These are phyloP conservation scores for Exophiala oligosperma DNA, from an alignment of 2,329 filamentous ascomycete species.

Conservation along the genomic window DNA sequence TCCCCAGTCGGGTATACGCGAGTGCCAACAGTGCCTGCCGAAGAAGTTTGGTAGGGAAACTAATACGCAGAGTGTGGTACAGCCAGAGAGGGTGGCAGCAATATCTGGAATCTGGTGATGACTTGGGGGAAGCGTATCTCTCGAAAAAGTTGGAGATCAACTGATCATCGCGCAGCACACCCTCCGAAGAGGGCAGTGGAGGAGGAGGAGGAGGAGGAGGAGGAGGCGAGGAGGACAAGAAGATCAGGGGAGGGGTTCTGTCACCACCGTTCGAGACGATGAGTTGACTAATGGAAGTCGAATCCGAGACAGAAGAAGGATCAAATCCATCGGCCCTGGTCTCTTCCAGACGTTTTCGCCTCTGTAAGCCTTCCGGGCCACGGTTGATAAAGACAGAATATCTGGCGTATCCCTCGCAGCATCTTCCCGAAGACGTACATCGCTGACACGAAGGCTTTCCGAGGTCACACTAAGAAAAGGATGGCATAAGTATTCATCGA, in stretches of 20 bases:
- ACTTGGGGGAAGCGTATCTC: not conserved
- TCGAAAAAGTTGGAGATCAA: slow-evolving; percentile 13
- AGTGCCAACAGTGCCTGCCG: slow-evolving; percentile 9
- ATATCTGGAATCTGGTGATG: not conserved
- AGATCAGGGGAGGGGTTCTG: not conserved
- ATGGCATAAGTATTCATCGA: not conserved
- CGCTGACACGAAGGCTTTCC: slow-evolving; percentile 6
- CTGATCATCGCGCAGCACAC: slow-evolving; percentile 6
- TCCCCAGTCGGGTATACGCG: slow-evolving; percentile 6
- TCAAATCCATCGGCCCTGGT: not conserved
- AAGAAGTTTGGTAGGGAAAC: not conserved
- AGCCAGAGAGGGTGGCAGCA: not conserved
- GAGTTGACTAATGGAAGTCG: no score
- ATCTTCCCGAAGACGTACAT: slow-evolving; percentile 1
- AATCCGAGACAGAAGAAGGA: not conserved
- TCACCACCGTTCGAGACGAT: not conserved
- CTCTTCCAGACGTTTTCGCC: slow-evolving; percentile 11
- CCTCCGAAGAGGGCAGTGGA: not conserved
- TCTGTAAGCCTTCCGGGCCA: slow-evolving; percentile 8
- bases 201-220: not conserved
- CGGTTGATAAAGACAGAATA: slow-evolving; percentile 19
- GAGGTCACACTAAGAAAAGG: slow-evolving; percentile 12
- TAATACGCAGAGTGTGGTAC: not conserved
- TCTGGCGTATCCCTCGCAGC: slow-evolving; percentile 14
- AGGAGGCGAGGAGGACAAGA: not conserved